Evolutionary conservation across 176 grass and related monocot species (phyloP).

Genomic region (Carex parvula): DNA sequence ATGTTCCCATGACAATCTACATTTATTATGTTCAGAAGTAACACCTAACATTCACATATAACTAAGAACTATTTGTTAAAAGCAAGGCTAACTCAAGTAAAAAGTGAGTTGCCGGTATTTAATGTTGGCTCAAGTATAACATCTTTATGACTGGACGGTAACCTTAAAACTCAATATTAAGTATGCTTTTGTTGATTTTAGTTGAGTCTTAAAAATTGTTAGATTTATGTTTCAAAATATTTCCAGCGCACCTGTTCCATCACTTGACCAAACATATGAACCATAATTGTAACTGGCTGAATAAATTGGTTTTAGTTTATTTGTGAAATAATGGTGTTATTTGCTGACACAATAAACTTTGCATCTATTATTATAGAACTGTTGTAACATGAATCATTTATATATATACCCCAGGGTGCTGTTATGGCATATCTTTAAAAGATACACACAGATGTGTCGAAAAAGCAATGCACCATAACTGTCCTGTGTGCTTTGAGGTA

Average conservation of each 20-base stretch:
- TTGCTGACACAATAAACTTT: neutral
- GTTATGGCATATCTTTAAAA: constrained; percentile 57
- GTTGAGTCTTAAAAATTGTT: neutral
- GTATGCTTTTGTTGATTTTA: neutral
- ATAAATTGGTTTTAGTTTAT: neutral
- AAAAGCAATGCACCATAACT: constrained; percentile 90
- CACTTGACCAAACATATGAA: neutral
- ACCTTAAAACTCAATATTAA: neutral
- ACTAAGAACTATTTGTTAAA: neutral
- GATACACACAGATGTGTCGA: constrained; percentile 68
- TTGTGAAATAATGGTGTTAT: neutral
- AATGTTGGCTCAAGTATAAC: neutral
- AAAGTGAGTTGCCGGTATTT: neutral
- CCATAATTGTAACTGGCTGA: neutral
- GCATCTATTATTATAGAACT: neutral
- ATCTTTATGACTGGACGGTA: neutral
- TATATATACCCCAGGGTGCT: constrained; percentile 50
- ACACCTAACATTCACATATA: neutral
- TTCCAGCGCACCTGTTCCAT: neutral
- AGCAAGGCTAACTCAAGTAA: neutral
- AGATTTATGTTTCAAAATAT: neutral
- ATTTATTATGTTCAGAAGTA: neutral
- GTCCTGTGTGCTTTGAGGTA: constrained; percentile 91
- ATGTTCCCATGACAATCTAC: neutral
- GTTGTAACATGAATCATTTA: neutral